A percentile compares a stretch with the other conserved stretches of the same genome.
Conservation (phyloP, 768 basidiomycete species). For the Leccinum barrowsii region DNA sequence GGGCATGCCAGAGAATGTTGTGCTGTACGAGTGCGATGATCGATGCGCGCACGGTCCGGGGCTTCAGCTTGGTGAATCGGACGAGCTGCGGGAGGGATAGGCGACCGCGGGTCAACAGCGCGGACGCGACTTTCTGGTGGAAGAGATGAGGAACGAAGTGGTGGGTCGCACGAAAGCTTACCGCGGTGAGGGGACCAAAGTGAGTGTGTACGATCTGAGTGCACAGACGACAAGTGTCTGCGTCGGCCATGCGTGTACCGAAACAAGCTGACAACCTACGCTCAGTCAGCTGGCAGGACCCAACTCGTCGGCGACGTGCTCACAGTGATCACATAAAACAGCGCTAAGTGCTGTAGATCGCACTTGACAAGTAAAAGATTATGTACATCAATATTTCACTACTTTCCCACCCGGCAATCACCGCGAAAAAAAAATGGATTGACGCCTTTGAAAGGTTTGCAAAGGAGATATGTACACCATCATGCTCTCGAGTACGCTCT, state of each 20-base stretch:
- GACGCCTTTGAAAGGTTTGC: background rate
- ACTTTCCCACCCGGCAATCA: background rate
- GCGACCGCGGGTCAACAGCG: slow-evolving; percentile 78
- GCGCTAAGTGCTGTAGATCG: background rate
- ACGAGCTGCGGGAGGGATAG: slow-evolving; percentile 67
- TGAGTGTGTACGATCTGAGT: slow-evolving; percentile 59
- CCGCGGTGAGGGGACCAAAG: slow-evolving; percentile 64
- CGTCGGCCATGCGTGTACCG: slow-evolving; percentile 52
- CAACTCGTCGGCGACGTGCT: background rate
- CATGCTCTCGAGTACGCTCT: slow-evolving; percentile 12
- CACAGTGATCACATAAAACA: slow-evolving; percentile 12
- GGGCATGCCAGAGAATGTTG: slow-evolving; percentile 85
- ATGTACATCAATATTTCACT: background rate
- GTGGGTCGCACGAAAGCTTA: slow-evolving; percentile 32
- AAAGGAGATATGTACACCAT: background rate
- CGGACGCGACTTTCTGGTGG: slow-evolving; percentile 64
- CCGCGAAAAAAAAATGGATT: slow-evolving; percentile 3
- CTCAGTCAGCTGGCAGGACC: background rate
- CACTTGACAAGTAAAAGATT: background rate
- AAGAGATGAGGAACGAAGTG: background rate
- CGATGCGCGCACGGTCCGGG: slow-evolving; percentile 63
- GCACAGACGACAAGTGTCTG: slow-evolving; percentile 58
- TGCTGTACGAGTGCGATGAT: slow-evolving; percentile 85
- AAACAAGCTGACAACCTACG: background rate
- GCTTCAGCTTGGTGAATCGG: slow-evolving; percentile 64